Percentiles rank a stretch among this genome's conserved stretches.
phyloP scores from a whole-genome alignment of 2,329 filamentous ascomycete genomes.

The Coniochaeta prunicola region DNA sequence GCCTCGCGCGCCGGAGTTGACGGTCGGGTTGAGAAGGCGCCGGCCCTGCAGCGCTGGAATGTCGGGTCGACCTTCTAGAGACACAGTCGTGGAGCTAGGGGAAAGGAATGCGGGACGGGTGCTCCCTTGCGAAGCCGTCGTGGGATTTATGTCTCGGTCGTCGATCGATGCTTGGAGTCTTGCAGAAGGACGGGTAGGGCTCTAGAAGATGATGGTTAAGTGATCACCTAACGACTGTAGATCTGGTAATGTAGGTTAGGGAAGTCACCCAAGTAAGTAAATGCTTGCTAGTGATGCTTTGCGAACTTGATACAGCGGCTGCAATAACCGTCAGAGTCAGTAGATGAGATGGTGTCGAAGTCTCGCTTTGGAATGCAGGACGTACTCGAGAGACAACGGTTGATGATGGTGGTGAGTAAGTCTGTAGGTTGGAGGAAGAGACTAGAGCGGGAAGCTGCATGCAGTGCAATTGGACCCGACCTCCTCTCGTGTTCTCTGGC shows the following conservation, averaged over 20 bases:
- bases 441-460: neutral
- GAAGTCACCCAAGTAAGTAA: neutral
- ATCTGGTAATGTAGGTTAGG: neutral
- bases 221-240: neutral
- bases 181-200: neutral
- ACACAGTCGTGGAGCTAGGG: neutral
- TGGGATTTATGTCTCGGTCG: neutral
- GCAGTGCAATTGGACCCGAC: neutral
- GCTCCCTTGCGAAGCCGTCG: neutral
- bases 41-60: neutral
- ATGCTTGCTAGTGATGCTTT: neutral
- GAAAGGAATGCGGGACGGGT: neutral
- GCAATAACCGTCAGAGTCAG: neutral
- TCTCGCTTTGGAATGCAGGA: neutral
- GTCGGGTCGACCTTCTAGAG: neutral
- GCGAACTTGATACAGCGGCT: neutral
- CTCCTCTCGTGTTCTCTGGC: neutral
- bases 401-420: neutral
- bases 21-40: conserved; percentile 10
- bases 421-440: neutral
- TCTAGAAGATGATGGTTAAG: neutral
- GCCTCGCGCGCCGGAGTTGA: conserved; percentile 12
- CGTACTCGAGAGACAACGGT: neutral
- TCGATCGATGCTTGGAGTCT: neutral
- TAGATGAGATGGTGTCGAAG: neutral